A percentile compares a stretch with the other conserved stretches of the same genome.
Evolutionary conservation across 768 basidiomycete genomes (phyloP).

Genomic region (Terana coerulea): DNA sequence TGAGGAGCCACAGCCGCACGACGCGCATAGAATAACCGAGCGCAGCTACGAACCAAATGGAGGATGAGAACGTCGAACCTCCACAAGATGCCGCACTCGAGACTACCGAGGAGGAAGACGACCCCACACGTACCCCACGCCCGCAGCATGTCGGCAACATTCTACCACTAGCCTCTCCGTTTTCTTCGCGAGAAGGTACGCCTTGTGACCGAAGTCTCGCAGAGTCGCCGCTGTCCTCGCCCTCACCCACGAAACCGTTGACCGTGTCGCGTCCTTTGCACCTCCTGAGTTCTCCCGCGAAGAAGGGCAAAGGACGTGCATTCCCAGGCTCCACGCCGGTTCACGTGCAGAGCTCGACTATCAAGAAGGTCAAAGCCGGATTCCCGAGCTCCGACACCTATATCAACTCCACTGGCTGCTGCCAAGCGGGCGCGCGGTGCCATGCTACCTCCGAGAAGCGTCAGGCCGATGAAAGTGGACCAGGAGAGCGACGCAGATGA

Average conservation of each 20-base stretch:
- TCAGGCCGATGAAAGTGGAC: too few relatives aligned
- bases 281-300: not conserved
- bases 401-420: too few relatives aligned
- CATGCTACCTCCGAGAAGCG: too few relatives aligned
- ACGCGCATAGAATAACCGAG: too few relatives aligned
- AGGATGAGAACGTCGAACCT: too few relatives aligned
- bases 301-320: conserved; percentile 7
- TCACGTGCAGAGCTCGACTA: too few relatives aligned
- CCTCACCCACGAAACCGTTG: conserved; percentile 19
- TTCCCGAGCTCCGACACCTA: too few relatives aligned
- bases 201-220: conserved; percentile 15
- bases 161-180: conserved; percentile 20
- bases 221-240: conserved; percentile 16
- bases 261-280: not conserved
- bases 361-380: too few relatives aligned
- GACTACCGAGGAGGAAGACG: conserved; percentile 12
- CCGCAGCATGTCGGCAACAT: conserved; percentile 21
- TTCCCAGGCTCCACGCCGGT: not conserved
- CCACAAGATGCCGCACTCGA: too few relatives aligned
- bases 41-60: too few relatives aligned
- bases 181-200: conserved; percentile 13
- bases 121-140: conserved; percentile 23
- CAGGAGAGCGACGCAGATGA: conserved; percentile 6
- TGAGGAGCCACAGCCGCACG: conserved; percentile 12
- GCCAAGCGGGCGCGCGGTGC: too few relatives aligned